These are phyloP conservation scores for Aquanectria penicillioides DNA, from an alignment of 2,329 filamentous ascomycete genomes.

Conservation along the genomic window DNA sequence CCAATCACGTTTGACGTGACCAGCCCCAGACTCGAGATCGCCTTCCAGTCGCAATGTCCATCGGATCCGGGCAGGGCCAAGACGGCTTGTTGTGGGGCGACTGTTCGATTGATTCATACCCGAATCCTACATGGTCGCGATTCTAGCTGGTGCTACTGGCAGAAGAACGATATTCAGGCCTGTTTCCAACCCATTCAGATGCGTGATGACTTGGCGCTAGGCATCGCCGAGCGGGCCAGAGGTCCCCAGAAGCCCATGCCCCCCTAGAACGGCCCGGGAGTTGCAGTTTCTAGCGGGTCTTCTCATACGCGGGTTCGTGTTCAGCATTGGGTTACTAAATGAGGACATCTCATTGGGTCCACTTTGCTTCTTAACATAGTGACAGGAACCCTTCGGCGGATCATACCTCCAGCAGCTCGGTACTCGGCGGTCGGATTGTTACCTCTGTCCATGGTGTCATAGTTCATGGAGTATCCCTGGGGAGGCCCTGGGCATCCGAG, in stretches of 20 bases:
- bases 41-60: constrained; percentile 13
- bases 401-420: constrained; percentile 11
- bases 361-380: constrained; percentile 24
- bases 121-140: constrained; percentile 22
- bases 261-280: background rate
- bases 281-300: constrained; percentile 3
- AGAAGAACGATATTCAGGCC: too few relatives aligned
- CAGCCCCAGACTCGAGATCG: constrained; percentile 20
- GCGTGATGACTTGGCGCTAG: constrained; percentile 32
- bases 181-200: constrained; percentile 8
- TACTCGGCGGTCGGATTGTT: background rate
- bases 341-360: constrained; percentile 19
- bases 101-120: constrained; percentile 14
- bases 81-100: constrained; percentile 15
- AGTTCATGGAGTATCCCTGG: too few relatives aligned
- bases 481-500: constrained; percentile 2
- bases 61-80: constrained; percentile 1
- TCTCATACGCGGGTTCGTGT: constrained; percentile 27
- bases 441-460: background rate
- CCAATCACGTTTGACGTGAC: constrained; percentile 7
- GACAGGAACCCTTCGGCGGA: constrained; percentile 17
- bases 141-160: constrained; percentile 2
- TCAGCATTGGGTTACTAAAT: constrained; percentile 20
- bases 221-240: constrained; percentile 1
- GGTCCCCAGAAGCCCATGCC: background rate